Evolutionary conservation across 2,329 filamentous ascomycete genomes (phyloP).

Genomic region (Ophiostoma ips): DNA sequence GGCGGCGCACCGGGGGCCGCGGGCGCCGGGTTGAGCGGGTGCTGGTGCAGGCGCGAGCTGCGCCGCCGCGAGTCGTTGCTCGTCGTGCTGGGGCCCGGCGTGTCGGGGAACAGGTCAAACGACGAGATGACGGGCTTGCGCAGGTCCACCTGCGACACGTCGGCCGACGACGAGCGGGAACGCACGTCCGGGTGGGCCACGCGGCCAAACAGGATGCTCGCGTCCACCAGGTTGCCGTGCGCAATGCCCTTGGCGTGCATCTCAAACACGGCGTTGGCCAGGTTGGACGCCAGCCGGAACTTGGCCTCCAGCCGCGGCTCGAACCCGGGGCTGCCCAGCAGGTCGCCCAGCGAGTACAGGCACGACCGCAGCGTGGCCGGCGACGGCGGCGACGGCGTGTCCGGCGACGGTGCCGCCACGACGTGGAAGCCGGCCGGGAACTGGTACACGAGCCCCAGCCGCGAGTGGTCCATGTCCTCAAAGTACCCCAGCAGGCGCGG

Average conservation of each 20-base stretch:
- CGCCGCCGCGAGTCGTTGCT: constrained; percentile 17
- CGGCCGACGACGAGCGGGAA: constrained; percentile 18
- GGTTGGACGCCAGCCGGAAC: constrained; percentile 59
- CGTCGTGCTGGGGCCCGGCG: constrained; percentile 21
- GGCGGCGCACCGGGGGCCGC: constrained; percentile 30
- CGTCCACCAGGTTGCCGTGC: constrained; percentile 56
- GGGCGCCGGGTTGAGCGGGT: constrained; percentile 47
- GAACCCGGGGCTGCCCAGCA: constrained; percentile 32
- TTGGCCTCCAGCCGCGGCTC: constrained; percentile 61
- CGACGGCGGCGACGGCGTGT: constrained; percentile 24
- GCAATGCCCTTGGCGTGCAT: constrained; percentile 55
- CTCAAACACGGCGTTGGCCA: constrained; percentile 59
- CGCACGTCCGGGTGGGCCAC: constrained; percentile 16
- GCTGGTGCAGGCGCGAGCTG: constrained; percentile 41
- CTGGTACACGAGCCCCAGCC: constrained; percentile 63
- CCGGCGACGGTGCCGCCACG: constrained; percentile 21
- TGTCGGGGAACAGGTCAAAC: constrained; percentile 57
- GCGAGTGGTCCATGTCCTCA: constrained; percentile 55
- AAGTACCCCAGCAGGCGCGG: constrained; percentile 55
- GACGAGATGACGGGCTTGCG: constrained; percentile 56
- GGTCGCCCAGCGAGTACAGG: constrained; percentile 38
- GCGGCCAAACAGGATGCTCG: constrained; percentile 53
- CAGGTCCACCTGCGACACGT: constrained; percentile 37
- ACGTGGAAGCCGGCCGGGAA: constrained; percentile 53
- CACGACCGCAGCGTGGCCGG: constrained; percentile 36